Base-by-base conservation (phyloP, 2,329 filamentous ascomycete species). In the Fusarium robinianum region DNA sequence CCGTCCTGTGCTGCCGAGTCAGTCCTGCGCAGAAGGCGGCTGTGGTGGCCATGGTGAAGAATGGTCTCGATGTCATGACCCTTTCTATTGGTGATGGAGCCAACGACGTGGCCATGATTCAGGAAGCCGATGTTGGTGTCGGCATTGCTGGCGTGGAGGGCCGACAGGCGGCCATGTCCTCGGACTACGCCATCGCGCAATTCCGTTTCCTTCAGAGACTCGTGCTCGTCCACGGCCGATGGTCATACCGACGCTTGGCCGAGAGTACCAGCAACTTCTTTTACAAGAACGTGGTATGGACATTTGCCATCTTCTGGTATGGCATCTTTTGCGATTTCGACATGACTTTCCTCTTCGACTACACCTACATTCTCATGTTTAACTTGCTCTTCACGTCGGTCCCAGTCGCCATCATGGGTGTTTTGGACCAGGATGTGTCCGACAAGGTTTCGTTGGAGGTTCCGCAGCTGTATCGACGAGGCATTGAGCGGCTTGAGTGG, bases 211-310 rank as follows among this genome's bases (percentile, higher is more conserved):
- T 96, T 37, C 85, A 90, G 60, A 78, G 91, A 41, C 76, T 96
- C 49, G 80, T 96, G 19, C 79, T 96, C 14, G 90, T 96, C 5
- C 91, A 96, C 65, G 91, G 91, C 46, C 83, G 91, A 46, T 96
- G 91, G 89, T 96, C 90, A n/a, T 99, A 99, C 72, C 83, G 92
- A 39, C 84, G 94, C 60, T 74, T 99, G 67, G 90, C 87, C 19
- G 94, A 99, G 73, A 88, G 86, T 32, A 96, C 95, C 62, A 90
- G 90, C 67, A 99, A 99, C 69, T 99, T 99, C 78, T 99, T 99
- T 77, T 99, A 97, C 82, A 99, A 99, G 86, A 99, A 97, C 74
- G 87, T 99, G 70, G 87, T 97, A 38, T 99, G 94, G 94, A 94
- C 90, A 1, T 92, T 96, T 64, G 81, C 87, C 29, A 87, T 99